phyloP scores from a whole-genome alignment of 495 filamentous ascomycete genomes.

The Talaromyces adpressus region DNA sequence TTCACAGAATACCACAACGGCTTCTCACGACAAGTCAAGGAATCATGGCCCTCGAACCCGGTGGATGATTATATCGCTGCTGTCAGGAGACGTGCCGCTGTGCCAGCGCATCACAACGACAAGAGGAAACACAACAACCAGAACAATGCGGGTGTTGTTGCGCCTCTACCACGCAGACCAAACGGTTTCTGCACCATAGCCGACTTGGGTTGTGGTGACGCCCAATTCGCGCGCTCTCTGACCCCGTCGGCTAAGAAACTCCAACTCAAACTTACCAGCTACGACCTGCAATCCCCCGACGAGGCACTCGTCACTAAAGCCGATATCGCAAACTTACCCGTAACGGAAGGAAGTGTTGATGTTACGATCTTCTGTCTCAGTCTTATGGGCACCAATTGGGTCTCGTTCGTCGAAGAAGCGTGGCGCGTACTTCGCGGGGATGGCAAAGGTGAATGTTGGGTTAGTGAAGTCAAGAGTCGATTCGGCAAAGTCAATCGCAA shows the following conservation, averaged over 20 bases:
- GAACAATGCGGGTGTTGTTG: slow-evolving; percentile 12
- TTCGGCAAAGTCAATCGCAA: slow-evolving; percentile 62
- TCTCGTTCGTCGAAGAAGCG: slow-evolving; percentile 92
- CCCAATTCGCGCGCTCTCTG: slow-evolving; percentile 55
- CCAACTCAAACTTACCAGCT: slow-evolving; percentile 59
- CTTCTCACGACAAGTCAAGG: slow-evolving; percentile 83
- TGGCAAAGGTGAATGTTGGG: slow-evolving; percentile 92
- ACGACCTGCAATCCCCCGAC: slow-evolving; percentile 57
- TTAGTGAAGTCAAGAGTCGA: slow-evolving; percentile 90
- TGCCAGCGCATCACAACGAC: slow-evolving; percentile 25
- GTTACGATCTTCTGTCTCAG: slow-evolving; percentile 90
- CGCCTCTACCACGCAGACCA: slow-evolving; percentile 41
- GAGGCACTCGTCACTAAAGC: slow-evolving; percentile 68
- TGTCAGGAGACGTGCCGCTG: slow-evolving; percentile 51
- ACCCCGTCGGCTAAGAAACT: slow-evolving; percentile 51
- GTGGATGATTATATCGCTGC: slow-evolving; percentile 71
- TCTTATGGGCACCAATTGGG: slow-evolving; percentile 98
- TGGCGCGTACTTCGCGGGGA: slow-evolving; percentile 67
- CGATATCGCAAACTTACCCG: slow-evolving; percentile 77
- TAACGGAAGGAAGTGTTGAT: slow-evolving; percentile 65
- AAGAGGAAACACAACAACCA: slow-evolving; percentile 26
- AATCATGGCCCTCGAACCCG: slow-evolving; percentile 92
- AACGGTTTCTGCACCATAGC: slow-evolving; percentile 67
- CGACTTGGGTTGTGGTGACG: slow-evolving; percentile 80
- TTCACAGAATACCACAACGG: slow-evolving; percentile 92